Evolutionary conservation across 345 rosid genomes (phyloP).

Genomic region (Eucalyptus dawsonii): DNA sequence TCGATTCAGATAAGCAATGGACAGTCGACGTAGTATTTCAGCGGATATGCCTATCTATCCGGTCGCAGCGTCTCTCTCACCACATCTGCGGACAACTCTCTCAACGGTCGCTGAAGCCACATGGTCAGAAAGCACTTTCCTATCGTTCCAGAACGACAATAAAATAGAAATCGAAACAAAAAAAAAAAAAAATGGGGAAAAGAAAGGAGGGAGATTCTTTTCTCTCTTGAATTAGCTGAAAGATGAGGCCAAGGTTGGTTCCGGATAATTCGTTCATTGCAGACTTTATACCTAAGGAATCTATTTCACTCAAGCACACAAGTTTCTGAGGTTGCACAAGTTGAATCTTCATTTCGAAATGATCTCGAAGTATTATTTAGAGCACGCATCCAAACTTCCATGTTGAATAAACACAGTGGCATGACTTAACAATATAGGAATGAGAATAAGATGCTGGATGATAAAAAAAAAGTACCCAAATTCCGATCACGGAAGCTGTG

Average conservation of each 20-base stretch:
- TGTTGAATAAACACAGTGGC: not conserved
- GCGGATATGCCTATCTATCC: not conserved
- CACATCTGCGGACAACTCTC: not conserved
- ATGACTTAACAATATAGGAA: not conserved
- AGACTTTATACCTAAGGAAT: not conserved
- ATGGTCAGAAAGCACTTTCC: not conserved
- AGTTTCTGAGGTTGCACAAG: not conserved
- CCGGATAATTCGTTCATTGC: not conserved
- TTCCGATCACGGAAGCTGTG: not conserved
- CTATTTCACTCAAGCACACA: not conserved
- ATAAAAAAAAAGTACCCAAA: not conserved
- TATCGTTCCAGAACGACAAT: not conserved
- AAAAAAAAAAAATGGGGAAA: not conserved
- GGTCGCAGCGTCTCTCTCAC: not conserved
- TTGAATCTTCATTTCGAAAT: accelerated
- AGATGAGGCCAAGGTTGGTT: not conserved
- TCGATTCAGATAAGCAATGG: not conserved
- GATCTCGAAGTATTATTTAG: not conserved
- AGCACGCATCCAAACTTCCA: accelerated
- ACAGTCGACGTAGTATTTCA: not conserved
- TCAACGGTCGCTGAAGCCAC: not conserved
- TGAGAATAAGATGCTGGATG: not conserved
- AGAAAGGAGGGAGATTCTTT: not conserved
- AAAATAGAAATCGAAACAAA: not conserved
- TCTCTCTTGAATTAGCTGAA: not conserved